These are phyloP conservation scores for Eucommia ulmoides DNA, from an alignment of 257 asterid species.

Conservation along the genomic window DNA sequence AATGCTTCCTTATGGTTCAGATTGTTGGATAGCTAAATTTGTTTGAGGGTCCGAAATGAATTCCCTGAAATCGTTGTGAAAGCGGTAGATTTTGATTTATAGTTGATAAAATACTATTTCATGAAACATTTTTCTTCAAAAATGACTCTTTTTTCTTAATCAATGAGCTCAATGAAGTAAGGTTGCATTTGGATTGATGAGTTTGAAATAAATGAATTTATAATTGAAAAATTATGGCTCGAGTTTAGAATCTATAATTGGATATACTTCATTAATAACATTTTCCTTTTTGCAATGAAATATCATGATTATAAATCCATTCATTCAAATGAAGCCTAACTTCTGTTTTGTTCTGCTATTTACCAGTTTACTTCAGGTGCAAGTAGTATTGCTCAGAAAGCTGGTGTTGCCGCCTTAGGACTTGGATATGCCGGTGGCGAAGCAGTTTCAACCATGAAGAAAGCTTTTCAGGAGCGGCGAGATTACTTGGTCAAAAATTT, in stretches of 20 bases:
- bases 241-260: not conserved
- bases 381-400: conserved; percentile 90
- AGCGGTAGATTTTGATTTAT: too few species aligned
- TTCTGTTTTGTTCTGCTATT: not conserved
- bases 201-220: not conserved
- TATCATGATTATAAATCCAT: not conserved
- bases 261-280: not conserved
- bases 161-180: too few species aligned
- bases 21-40: too few species aligned
- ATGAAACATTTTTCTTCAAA: too few species aligned
- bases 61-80: too few species aligned
- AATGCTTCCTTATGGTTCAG: too few species aligned
- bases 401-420: conserved; percentile 85
- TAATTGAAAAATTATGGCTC: not conserved
- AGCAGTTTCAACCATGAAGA: conserved; percentile 65
- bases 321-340: conserved; percentile 5
- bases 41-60: too few species aligned
- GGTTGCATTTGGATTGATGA: not conserved
- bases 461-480: conserved; percentile 85
- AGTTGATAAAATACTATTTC: too few species aligned
- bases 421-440: conserved; percentile 97
- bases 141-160: too few species aligned
- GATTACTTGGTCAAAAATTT: conserved; percentile 77
- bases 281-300: not conserved
- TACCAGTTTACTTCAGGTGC: conserved; percentile 91